phyloP scores from a whole-genome alignment of 257 asterid genomes.

The Gentiana macrophylla region DNA sequence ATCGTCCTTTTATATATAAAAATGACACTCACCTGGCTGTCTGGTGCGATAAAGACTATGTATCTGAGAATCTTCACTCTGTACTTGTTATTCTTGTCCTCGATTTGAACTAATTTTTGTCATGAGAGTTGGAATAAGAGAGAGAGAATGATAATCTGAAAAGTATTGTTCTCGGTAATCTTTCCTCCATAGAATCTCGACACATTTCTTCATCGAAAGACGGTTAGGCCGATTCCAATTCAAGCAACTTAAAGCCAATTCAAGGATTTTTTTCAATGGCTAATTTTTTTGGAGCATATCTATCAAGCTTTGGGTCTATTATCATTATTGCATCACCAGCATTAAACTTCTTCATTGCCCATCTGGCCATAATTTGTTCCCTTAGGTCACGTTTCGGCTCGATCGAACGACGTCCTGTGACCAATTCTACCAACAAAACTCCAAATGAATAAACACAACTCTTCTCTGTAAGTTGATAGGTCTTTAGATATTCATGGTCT shows the following conservation, averaged over 20 bases:
- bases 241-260: conserved; percentile 65
- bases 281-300: conserved; percentile 49
- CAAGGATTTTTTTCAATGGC: conserved; percentile 58
- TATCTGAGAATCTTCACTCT: no score
- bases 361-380: conserved; percentile 78
- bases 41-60: no score
- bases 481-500: conserved; percentile 86
- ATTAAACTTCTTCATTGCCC: conserved; percentile 75
- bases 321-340: conserved; percentile 67
- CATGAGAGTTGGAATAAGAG: conserved; percentile 5
- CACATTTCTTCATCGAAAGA: conserved; percentile 86
- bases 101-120: conserved; percentile 1
- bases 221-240: conserved; percentile 57
- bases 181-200: conserved; percentile 79
- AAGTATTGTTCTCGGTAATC: conserved; percentile 45
- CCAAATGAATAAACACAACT: conserved; percentile 96
- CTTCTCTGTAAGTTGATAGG: conserved; percentile 91
- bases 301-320: conserved; percentile 67
- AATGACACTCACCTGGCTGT: no score
- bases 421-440: conserved; percentile 67
- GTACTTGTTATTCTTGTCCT: conserved; percentile 10
- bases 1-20: no score
- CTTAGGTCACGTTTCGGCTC: conserved; percentile 62
- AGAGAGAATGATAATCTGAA: conserved; percentile 11
- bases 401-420: conserved; percentile 85